Evolutionary conservation across 306 rosid genomes (phyloP).

Genomic region (Corylus heterophylla): DNA sequence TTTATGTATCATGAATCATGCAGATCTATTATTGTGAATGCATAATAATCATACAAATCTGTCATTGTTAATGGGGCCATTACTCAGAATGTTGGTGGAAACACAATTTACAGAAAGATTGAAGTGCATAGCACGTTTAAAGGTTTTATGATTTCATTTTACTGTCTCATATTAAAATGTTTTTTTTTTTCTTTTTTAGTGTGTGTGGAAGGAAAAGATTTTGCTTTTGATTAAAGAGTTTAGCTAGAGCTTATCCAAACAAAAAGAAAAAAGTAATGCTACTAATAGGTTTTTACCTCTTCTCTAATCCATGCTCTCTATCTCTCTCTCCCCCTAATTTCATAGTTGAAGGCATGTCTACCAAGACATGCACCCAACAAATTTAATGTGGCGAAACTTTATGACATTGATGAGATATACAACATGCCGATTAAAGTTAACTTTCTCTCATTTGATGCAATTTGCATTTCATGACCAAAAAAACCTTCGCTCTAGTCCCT

Average conservation of each 20-base stretch:
- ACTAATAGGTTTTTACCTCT: neutral
- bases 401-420: neutral
- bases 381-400: neutral
- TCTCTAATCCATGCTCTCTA: neutral
- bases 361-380: neutral
- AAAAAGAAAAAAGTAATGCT: neutral
- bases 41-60: neutral
- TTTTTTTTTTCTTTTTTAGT: no score
- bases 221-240: neutral
- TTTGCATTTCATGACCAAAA: neutral
- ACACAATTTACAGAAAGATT: no score
- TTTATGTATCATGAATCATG: neutral
- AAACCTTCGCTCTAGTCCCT: neutral
- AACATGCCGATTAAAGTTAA: neutral
- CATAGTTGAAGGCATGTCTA: neutral
- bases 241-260: neutral
- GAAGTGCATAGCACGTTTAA: no score
- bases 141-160: no score
- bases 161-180: no score
- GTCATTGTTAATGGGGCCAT: neutral
- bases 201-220: no score
- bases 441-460: neutral
- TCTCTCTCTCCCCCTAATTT: neutral
- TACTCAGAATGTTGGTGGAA: neutral
- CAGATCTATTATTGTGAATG: neutral